These are phyloP conservation scores for Fusarium pseudoanthophilum DNA, from an alignment of 2,329 filamentous ascomycete species.

Conservation along the genomic window DNA sequence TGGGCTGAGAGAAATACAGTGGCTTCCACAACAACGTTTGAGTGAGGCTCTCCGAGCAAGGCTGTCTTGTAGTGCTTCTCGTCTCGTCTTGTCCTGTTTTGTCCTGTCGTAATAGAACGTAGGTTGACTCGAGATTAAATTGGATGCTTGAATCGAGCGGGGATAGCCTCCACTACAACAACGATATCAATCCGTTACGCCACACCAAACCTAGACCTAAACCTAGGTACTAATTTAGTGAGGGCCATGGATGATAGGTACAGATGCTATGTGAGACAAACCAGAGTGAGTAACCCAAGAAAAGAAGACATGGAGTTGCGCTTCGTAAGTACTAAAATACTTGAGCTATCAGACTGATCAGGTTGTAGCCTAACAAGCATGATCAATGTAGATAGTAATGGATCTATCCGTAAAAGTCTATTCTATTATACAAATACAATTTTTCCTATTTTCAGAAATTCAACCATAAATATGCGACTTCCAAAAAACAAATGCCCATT, in stretches of 20 bases:
- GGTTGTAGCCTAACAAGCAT: not conserved
- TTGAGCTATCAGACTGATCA: not conserved
- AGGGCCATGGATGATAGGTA: not conserved
- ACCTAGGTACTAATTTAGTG: not conserved
- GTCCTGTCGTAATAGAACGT: not conserved
- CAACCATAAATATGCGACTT: not conserved
- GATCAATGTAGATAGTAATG: not conserved
- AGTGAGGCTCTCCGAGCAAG: not conserved
- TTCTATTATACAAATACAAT: not conserved
- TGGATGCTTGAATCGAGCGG: not conserved
- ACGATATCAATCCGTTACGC: not conserved
- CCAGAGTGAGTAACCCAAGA: not conserved
- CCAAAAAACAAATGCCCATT: constrained; percentile 8
- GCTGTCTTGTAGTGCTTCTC: not conserved
- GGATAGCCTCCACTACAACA: not conserved
- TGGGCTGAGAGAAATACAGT: not conserved
- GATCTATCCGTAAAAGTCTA: not conserved
- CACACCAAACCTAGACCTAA: not conserved
- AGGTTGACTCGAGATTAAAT: not conserved
- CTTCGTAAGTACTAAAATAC: not conserved
- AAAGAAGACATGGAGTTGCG: not conserved
- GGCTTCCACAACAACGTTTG: not conserved
- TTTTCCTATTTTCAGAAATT: not conserved
- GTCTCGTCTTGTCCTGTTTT: not conserved
- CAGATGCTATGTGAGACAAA: not conserved